Base-by-base conservation (phyloP, 169 alveolate species). In the Plasmodium sp. region DNA sequence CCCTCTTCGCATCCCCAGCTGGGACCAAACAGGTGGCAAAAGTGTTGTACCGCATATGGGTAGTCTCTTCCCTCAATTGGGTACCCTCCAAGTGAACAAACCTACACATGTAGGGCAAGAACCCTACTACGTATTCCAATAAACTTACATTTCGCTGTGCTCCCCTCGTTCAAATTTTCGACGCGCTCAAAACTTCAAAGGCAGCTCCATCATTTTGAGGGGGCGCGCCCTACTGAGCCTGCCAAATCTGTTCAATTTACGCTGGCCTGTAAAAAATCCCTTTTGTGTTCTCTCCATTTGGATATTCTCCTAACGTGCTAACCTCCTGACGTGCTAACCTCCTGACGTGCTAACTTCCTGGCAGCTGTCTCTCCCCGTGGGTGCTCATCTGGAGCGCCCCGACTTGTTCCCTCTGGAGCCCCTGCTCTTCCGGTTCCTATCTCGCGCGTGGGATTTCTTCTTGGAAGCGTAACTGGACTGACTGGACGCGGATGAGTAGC, bases 401-500 rank as follows among this genome's bases (percentile, higher is more conserved):
- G 62, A 41, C 67, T 75, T 51, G 31, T 85, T 36, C 51, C 58
- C 75, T 39, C 85, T 85, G 14, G 62, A 31, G 22, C 22, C n/a
- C 1, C 27, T 75, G 31, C 36, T 12, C 71, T 34, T 74, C 73
- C 51, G 41, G n/a, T 18, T 45, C 45, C 58, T 85, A 71, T 41
- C 74, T 16, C 62, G 45, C 5, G 54, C 51, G 67, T 77, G 62
- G 6, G 85, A 75, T 54, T 16, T 75, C 45, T 34, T 54, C 6
- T 45, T 85, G 1, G 93, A 85, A 12, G 84, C n/a, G 36, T 56
- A n/a, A 51, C 67, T 75, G 27, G 84, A 74, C 34, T 18, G 36
- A 6, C 77, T 84, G 18, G 92, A 84, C 3, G 84, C 74, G 5
- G 84, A 67, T 0, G 92, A 84, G 16, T 48, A 84, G 34, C 56